phyloP scores from a whole-genome alignment of 805 yeast species.

The Pichia rugopelliculosa region DNA sequence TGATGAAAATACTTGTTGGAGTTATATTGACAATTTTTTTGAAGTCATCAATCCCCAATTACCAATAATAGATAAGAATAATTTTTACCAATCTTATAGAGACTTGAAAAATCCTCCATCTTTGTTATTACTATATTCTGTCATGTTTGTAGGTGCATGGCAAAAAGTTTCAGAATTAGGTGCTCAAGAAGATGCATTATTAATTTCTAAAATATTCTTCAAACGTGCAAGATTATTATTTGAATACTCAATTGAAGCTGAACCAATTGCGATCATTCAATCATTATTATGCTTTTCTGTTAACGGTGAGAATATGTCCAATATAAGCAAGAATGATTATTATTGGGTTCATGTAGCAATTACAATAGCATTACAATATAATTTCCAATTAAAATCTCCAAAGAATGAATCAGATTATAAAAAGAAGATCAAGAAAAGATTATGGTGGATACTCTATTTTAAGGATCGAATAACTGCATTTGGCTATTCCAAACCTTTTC shows the following conservation, averaged over 20 bases:
- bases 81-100: conserved; percentile 52
- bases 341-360: conserved; percentile 72
- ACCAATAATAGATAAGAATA: conserved; percentile 59
- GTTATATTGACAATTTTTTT: conserved; percentile 54
- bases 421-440: conserved; percentile 20
- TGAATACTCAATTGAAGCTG: conserved; percentile 62
- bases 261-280: conserved; percentile 56
- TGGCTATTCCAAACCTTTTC: conserved; percentile 67
- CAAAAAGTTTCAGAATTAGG: conserved; percentile 47
- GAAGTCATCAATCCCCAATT: conserved; percentile 55
- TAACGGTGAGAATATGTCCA: conserved; percentile 20
- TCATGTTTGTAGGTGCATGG: conserved; percentile 61
- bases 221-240: conserved; percentile 55
- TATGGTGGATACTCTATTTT: conserved; percentile 70
- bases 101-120: conserved; percentile 57
- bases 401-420: conserved; percentile 12
- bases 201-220: conserved; percentile 25
- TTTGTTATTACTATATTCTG: conserved; percentile 52
- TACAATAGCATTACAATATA: conserved; percentile 67
- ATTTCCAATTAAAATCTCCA: conserved; percentile 48
- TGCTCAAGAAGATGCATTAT: conserved; percentile 37
- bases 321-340: conserved; percentile 50
- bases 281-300: conserved; percentile 34
- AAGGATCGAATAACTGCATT: conserved; percentile 64
- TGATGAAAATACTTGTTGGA: conserved; percentile 52